Conservation (phyloP, 495 filamentous ascomycete genomes). For the Penicillium riverlandense region DNA sequence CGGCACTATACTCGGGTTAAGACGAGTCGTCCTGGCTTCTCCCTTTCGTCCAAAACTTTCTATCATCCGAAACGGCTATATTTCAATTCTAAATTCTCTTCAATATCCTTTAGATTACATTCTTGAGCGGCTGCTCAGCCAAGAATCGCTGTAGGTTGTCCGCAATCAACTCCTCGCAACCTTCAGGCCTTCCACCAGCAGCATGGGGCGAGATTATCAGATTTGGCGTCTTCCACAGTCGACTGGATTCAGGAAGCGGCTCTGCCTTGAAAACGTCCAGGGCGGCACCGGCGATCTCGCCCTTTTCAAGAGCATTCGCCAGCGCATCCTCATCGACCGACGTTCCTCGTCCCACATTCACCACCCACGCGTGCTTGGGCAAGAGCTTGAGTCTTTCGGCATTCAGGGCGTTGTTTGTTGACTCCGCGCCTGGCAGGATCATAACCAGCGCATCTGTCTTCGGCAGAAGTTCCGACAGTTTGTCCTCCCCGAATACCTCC, state of each 20-base stretch:
- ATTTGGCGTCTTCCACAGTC: slow-evolving; percentile 40
- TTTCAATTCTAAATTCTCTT: no score
- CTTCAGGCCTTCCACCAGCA: slow-evolving; percentile 56
- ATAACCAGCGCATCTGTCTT: slow-evolving; percentile 24
- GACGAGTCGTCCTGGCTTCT: no score
- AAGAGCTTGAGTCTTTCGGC: slow-evolving; percentile 27
- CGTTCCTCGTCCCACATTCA: slow-evolving; percentile 62
- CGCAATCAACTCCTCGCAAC: slow-evolving; percentile 43
- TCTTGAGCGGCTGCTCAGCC: slow-evolving; percentile 45
- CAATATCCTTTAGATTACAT: slow-evolving; percentile 29
- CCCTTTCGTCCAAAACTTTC: no score
- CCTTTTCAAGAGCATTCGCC: slow-evolving; percentile 52
- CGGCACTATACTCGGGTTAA: no score
- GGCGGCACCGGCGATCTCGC: slow-evolving; percentile 45
- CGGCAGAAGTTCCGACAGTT: slow-evolving; percentile 12
- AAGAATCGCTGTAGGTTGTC: slow-evolving; percentile 46
- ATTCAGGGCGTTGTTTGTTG: slow-evolving; percentile 17
- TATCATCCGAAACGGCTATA: no score
- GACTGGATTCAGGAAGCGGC: slow-evolving; percentile 36
- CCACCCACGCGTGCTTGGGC: slow-evolving; percentile 51
- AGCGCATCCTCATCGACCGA: slow-evolving; percentile 66
- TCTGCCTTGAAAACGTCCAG: slow-evolving; percentile 62
- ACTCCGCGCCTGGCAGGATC: slow-evolving; percentile 20
- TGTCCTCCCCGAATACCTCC: slow-evolving; percentile 39
- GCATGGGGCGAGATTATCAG: slow-evolving; percentile 61